phyloP scores from a whole-genome alignment of 805 yeast species.

The Wickerhamomyces bovis region DNA sequence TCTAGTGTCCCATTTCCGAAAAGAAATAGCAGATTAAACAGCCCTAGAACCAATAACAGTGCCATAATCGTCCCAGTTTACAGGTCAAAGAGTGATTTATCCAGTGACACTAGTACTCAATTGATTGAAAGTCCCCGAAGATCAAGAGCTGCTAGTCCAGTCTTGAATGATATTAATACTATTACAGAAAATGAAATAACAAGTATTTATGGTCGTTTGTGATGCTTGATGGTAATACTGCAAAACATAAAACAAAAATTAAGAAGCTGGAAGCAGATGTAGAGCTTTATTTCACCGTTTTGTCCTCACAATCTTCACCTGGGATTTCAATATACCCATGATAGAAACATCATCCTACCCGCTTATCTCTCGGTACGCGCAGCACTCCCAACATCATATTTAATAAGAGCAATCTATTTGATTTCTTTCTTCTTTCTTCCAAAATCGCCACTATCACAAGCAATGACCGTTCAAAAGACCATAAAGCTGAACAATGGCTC shows the following conservation, averaged over 20 bases:
- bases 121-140: not conserved
- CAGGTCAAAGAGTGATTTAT: not conserved
- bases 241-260: too few species aligned
- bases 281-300: too few species aligned
- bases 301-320: too few species aligned
- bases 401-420: not conserved
- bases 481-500: constrained; percentile 44
- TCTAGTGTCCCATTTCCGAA: not conserved
- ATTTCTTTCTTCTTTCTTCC: not conserved
- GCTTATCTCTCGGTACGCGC: too few species aligned
- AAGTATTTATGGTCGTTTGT: constrained; percentile 2
- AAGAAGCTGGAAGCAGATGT: too few species aligned
- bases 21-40: not conserved
- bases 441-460: not conserved
- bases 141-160: not conserved
- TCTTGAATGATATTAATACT: not conserved
- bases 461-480: constrained; percentile 1
- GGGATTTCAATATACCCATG: too few species aligned
- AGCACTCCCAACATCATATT: not conserved
- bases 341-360: too few species aligned
- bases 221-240: not conserved
- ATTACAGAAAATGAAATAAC: constrained; percentile 5
- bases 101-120: not conserved
- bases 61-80: not conserved
- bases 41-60: not conserved